phyloP scores from a whole-genome alignment of 2,329 filamentous ascomycete species.

The Hypoxylon rubiginosum region DNA sequence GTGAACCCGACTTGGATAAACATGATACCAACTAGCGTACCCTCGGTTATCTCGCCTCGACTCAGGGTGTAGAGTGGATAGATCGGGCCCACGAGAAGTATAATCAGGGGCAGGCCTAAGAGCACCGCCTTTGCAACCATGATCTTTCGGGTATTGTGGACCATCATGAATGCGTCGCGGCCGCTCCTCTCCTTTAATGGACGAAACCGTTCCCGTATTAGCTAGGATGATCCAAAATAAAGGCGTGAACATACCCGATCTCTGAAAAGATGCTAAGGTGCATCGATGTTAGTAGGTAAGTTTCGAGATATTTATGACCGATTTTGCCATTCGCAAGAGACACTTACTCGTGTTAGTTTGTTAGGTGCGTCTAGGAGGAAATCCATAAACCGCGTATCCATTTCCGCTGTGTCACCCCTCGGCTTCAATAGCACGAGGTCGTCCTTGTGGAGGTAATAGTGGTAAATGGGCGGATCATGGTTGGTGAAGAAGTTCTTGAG shows the following conservation, averaged over 20 bases:
- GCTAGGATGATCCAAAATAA: background rate
- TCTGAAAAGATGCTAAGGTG: background rate
- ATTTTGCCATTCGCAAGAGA: background rate
- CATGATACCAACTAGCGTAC: conserved; percentile 23
- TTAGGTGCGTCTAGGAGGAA: conserved; percentile 9
- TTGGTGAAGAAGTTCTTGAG: conserved; percentile 12
- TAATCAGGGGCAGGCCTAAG: conserved; percentile 14
- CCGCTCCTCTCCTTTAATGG: background rate
- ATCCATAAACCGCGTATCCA: conserved; percentile 17
- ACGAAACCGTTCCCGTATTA: background rate
- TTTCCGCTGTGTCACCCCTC: conserved; percentile 14
- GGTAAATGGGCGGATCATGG: background rate
- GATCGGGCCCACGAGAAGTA: conserved; percentile 25
- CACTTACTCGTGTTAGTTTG: conserved; percentile 18
- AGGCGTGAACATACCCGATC: background rate
- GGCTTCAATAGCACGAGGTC: conserved; percentile 22
- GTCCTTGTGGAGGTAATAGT: conserved; percentile 16
- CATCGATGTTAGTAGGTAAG: conserved; percentile 8
- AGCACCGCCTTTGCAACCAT: background rate
- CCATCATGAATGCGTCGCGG: background rate
- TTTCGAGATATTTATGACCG: too few relatives aligned
- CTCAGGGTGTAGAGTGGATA: conserved; percentile 31
- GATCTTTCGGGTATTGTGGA: background rate
- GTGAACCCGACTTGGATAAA: conserved; percentile 32
- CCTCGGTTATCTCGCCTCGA: conserved; percentile 22